Conservation (phyloP, 169 alveolate species). For the Amoebophrya sp. region DNA sequence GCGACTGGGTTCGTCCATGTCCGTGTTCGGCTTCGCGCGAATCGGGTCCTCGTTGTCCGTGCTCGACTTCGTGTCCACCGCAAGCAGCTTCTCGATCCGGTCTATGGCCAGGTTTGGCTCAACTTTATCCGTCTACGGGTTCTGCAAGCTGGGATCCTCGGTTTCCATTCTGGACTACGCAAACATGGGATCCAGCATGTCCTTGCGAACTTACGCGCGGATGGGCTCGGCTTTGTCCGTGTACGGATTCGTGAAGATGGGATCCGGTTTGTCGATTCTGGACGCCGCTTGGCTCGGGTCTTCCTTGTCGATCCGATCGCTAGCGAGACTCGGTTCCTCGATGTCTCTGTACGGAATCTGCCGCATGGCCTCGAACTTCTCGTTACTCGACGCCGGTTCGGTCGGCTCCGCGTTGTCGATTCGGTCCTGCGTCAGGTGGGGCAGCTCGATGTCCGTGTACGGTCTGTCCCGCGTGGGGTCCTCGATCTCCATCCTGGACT, state of each 20-base stretch:
- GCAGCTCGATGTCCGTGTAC: not conserved
- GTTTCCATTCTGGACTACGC: slow-evolving; percentile 24
- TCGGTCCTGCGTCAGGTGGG: not conserved
- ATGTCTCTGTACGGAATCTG: not conserved
- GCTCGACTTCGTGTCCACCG: not conserved
- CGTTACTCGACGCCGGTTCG: slow-evolving; percentile 24
- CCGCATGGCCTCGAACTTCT: not conserved
- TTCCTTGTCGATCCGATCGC: slow-evolving; percentile 26
- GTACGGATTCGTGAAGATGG: not conserved
- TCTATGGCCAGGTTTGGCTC: not conserved
- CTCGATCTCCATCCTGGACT: slow-evolving; percentile 13
- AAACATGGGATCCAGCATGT: not conserved
- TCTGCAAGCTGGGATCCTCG: not conserved
- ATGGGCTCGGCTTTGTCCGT: slow-evolving; percentile 19
- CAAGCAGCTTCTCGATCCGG: not conserved
- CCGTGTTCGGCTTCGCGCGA: slow-evolving; percentile 42
- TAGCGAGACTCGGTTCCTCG: slow-evolving; percentile 20
- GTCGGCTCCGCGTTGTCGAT: slow-evolving; percentile 14
- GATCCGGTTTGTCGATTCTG: not conserved
- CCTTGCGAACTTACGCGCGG: not conserved
- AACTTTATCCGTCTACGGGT: not conserved
- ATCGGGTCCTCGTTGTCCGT: not conserved
- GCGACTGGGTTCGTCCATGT: slow-evolving; percentile 29
- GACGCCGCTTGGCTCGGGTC: slow-evolving; percentile 16
- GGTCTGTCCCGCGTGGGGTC: not conserved